These are phyloP conservation scores for Crithidia expoeki DNA, from an alignment of 208 protist species.

Conservation along the genomic window DNA sequence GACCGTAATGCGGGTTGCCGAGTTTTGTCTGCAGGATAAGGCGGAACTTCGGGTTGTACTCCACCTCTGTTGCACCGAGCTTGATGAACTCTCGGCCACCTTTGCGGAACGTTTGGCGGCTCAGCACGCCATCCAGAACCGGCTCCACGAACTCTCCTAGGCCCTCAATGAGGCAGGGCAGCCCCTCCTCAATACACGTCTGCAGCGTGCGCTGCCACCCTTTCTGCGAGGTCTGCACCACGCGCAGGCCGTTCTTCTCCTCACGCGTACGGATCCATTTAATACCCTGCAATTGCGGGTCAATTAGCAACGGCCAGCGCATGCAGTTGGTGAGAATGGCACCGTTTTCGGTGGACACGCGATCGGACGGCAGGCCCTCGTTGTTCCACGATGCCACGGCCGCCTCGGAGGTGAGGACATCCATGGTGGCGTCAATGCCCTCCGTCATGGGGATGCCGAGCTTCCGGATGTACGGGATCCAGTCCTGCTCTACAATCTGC, in stretches of 20 bases:
- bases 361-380: conserved; percentile 97
- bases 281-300: conserved; percentile 98
- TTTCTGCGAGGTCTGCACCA: conserved; percentile 92
- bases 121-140: conserved; percentile 97
- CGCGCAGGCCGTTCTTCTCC: conserved; percentile 94
- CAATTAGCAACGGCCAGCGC: conserved; percentile 98
- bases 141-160: conserved; percentile 97
- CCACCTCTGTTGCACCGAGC: conserved; percentile 96
- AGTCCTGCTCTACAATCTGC: conserved; percentile 92
- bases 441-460: conserved; percentile 94
- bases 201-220: conserved; percentile 91
- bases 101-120: conserved; percentile 95
- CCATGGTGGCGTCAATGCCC: conserved; percentile 92
- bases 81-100: conserved; percentile 93
- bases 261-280: conserved; percentile 97
- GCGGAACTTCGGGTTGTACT: conserved; percentile 96
- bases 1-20: conserved; percentile 98
- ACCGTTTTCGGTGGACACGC: conserved; percentile 98
- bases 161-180: conserved; percentile 96
- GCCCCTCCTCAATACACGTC: conserved; percentile 93
- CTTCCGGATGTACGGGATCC: conserved; percentile 91
- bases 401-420: conserved; percentile 92
- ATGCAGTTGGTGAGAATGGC: conserved; percentile 96
- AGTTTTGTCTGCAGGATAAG: conserved; percentile 98
- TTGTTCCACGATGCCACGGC: conserved; percentile 97